A percentile compares a stretch with the other conserved stretches of the same genome.
These are phyloP conservation scores for Pseudovirgaria hyperparasitica DNA, from an alignment of 2,329 filamentous ascomycete species.

Conservation along the genomic window DNA sequence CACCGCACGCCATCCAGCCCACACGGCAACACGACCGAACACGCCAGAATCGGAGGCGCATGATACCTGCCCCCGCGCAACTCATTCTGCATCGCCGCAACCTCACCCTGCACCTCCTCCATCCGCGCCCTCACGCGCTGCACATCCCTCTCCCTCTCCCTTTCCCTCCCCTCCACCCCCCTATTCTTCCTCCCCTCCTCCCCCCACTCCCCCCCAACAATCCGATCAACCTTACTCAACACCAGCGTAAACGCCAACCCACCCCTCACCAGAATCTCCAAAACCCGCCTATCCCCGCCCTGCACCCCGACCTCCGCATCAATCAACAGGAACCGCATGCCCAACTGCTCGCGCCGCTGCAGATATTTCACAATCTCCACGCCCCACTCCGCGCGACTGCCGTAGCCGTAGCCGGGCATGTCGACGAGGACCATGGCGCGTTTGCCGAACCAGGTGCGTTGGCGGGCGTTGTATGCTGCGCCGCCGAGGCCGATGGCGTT, in stretches of 20 bases:
- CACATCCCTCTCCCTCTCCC: conserved; percentile 9
- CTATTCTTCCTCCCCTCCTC: conserved; percentile 13
- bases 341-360: conserved; percentile 47
- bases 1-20: too few relatives aligned
- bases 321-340: conserved; percentile 51
- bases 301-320: conserved; percentile 53
- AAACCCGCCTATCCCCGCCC: conserved; percentile 42
- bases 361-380: conserved; percentile 57
- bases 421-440: conserved; percentile 48
- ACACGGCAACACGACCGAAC: too few relatives aligned
- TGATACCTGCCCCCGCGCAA: too few relatives aligned
- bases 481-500: conserved; percentile 50
- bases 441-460: conserved; percentile 18
- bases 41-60: too few relatives aligned
- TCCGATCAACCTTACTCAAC: conserved; percentile 51
- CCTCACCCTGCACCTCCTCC: conserved; percentile 17
- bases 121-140: background rate
- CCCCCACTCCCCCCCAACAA: too few relatives aligned
- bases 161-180: conserved; percentile 13
- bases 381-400: conserved; percentile 50
- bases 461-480: conserved; percentile 11
- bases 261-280: conserved; percentile 42
- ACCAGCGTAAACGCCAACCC: conserved; percentile 52
- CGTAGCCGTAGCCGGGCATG: conserved; percentile 59
- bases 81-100: conserved; percentile 12